Evolutionary conservation across 305 asterid genomes (phyloP).

Genomic region (Ilex paraguariensis): DNA sequence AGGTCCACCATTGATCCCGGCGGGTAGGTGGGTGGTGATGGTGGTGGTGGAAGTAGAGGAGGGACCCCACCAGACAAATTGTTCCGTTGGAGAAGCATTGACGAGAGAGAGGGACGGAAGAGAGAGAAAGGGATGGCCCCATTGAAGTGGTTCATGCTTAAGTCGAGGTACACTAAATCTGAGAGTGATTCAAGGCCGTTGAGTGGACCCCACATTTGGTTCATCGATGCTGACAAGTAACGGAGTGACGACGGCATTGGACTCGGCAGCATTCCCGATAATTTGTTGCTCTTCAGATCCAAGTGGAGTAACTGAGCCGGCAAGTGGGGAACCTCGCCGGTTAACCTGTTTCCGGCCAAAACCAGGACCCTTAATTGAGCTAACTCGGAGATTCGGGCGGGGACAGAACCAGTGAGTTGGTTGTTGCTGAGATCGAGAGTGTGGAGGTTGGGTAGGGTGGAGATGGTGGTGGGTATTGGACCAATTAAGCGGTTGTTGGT

Average conservation of each 20-base stretch:
- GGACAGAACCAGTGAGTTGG: slow-evolving; percentile 42
- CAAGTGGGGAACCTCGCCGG: slow-evolving; percentile 39
- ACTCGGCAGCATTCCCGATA: slow-evolving; percentile 43
- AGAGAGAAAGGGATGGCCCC: slow-evolving; percentile 60
- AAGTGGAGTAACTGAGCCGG: slow-evolving; percentile 51
- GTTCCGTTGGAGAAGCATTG: slow-evolving; percentile 83
- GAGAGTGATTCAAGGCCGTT: slow-evolving; percentile 29
- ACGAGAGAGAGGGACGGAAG: slow-evolving; percentile 45
- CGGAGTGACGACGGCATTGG: slow-evolving; percentile 51
- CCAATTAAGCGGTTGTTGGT: slow-evolving; percentile 67
- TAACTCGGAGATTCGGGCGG: slow-evolving; percentile 20
- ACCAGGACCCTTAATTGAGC: slow-evolving; percentile 38
- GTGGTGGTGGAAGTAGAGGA: slow-evolving; percentile 15
- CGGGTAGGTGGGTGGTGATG: not conserved
- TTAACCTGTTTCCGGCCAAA: slow-evolving; percentile 38
- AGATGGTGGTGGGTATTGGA: slow-evolving; percentile 33
- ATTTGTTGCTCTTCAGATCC: slow-evolving; percentile 46
- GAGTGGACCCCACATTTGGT: slow-evolving; percentile 60
- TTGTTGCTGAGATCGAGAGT: slow-evolving; percentile 78
- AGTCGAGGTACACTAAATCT: slow-evolving; percentile 56
- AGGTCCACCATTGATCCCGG: slow-evolving; percentile 56
- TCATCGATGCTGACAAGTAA: slow-evolving; percentile 47
- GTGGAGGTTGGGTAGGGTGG: slow-evolving; percentile 45
- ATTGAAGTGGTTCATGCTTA: slow-evolving; percentile 61
- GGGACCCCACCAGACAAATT: slow-evolving; percentile 69